Base-by-base conservation (phyloP, 495 filamentous ascomycete genomes). In the Letharia lupina region DNA sequence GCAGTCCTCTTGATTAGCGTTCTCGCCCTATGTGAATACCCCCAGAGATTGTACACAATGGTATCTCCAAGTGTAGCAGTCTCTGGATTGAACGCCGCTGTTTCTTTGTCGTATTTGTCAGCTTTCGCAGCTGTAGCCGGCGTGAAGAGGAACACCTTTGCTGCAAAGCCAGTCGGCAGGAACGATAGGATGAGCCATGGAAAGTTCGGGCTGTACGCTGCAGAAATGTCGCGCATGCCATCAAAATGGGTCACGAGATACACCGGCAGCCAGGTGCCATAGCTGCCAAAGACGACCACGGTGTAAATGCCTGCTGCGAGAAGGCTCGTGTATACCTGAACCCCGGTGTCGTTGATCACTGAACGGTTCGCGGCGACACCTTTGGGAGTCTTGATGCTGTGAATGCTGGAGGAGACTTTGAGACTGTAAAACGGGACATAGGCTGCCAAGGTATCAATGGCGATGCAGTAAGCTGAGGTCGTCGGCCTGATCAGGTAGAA, bases 81-180 rank as follows among this genome's bases (percentile, higher is more conserved):
- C 41, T 74, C 77, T 1, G 86, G 80, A 68, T 87, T 78, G 69
- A 84, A 86, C 16, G 76, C 69, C 20, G 66, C 62, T 6, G 47
- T 65, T 33, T 72, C 63, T 60, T 73, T 66, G 60, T 78, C 77
- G 59, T 79, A 72, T 41, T 72, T 67, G 18, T 72, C 65, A 10
- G 77, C 73, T 20, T 71, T 71, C 33, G 76, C 78, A 5, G 82
- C 82, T 3, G 82, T 77, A 16, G 84, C 84, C 67, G 86, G 90
- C 40, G 85, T 86, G 72, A 95, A 93, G 64, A 96, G 82, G 73
- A 95, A 91, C 58, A 80, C 80, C 56, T 82, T 80, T 35, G 86
- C 86, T 2, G 89, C 88, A 66, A 82, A 79, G 12, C 91, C 91
- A 35, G 83, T 77, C 3, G 84, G 85, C n/a, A 89, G 70, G 47